These are phyloP conservation scores for Crithidia fasciculata DNA, from an alignment of 208 protist genomes.

Conservation along the genomic window DNA sequence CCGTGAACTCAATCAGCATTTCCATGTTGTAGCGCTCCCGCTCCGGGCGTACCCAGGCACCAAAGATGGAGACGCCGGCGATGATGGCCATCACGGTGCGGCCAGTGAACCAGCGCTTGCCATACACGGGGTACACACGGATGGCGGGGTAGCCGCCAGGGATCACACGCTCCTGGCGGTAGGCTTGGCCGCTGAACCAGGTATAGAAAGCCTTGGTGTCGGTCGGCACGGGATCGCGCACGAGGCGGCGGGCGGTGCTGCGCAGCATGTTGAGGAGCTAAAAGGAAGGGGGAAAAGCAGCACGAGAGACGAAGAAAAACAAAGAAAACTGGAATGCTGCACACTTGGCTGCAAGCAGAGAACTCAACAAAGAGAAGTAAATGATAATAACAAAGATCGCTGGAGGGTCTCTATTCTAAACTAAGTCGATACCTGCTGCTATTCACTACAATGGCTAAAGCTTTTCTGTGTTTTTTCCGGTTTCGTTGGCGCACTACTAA, in stretches of 20 bases:
- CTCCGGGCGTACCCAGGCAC: constrained; percentile 85
- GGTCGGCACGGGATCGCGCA: constrained; percentile 85
- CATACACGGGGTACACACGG: constrained; percentile 89
- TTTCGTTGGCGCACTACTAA: too few relatives aligned
- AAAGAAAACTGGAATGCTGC: neutral
- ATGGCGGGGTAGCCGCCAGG: constrained; percentile 88
- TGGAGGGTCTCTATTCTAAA: too few relatives aligned
- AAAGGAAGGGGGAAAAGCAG: neutral
- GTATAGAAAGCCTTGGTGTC: constrained; percentile 92
- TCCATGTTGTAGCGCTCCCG: constrained; percentile 91
- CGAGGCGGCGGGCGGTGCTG: constrained; percentile 51
- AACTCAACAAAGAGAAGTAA: neutral
- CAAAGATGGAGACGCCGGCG: constrained; percentile 86
- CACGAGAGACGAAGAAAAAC: neutral
- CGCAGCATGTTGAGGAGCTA: constrained; percentile 53
- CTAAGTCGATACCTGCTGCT: too few relatives aligned
- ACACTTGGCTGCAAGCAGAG: neutral
- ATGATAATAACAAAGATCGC: neutral
- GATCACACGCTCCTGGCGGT: constrained; percentile 89
- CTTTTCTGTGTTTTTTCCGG: too few relatives aligned
- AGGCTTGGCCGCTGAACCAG: constrained; percentile 91
- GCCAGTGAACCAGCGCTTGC: constrained; percentile 91
- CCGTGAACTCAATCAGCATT: constrained; percentile 88
- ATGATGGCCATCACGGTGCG: constrained; percentile 87
- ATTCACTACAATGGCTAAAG: too few relatives aligned